Evolutionary conservation across 192 early-diverging fungal genomes (phyloP).

Genomic region (Backusella tuberculispora): DNA sequence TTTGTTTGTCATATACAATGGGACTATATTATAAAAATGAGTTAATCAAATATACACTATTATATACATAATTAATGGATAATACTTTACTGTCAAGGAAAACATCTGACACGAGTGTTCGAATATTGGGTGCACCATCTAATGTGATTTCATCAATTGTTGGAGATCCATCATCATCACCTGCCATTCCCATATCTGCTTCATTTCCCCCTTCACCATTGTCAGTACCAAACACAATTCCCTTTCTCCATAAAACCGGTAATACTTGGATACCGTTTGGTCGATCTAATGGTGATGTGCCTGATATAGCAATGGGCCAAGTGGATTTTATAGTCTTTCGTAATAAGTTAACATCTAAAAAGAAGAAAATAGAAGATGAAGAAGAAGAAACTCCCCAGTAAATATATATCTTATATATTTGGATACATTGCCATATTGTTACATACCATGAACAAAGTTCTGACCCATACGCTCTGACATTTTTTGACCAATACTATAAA

Average conservation of each 20-base stretch:
- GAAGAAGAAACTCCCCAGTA: too few relatives aligned
- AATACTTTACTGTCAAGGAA: slow-evolving; percentile 70
- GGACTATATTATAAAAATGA: slow-evolving; percentile 43
- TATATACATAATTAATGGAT: too few relatives aligned
- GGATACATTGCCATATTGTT: not conserved
- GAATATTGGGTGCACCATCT: slow-evolving; percentile 82
- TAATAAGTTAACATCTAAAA: slow-evolving; percentile 68
- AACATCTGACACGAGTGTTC: slow-evolving; percentile 82
- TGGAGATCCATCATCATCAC: slow-evolving; percentile 58
- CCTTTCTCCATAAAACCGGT: slow-evolving; percentile 83
- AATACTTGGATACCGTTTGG: slow-evolving; percentile 72
- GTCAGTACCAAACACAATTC: slow-evolving; percentile 74
- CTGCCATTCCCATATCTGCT: slow-evolving; percentile 55
- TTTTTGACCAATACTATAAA: slow-evolving; percentile 76
- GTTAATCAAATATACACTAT: too few relatives aligned
- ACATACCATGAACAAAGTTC: slow-evolving; percentile 58
- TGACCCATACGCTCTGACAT: slow-evolving; percentile 62
- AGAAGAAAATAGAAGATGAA: too few relatives aligned
- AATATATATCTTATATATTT: too few relatives aligned
- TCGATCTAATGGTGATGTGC: not conserved
- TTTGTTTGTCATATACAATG: slow-evolving; percentile 84
- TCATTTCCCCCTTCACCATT: slow-evolving; percentile 56
- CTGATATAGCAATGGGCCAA: slow-evolving; percentile 26
- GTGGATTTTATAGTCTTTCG: slow-evolving; percentile 69
- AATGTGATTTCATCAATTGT: slow-evolving; percentile 78